phyloP scores from a whole-genome alignment of 306 rosid species.

The Psophocarpus tetragonolobus region DNA sequence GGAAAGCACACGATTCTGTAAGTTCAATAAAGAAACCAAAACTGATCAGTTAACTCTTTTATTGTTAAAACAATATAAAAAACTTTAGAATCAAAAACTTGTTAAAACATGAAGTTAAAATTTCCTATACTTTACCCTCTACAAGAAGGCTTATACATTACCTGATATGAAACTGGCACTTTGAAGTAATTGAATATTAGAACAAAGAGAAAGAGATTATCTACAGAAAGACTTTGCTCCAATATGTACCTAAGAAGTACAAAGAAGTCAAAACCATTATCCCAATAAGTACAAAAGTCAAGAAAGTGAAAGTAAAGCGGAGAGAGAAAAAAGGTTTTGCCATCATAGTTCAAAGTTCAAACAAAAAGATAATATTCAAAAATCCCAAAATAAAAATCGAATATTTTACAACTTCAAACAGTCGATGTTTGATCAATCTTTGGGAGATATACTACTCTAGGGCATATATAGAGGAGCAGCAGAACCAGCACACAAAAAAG shows the following conservation, averaged over 20 bases:
- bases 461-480: background rate
- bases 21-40: conserved; percentile 32
- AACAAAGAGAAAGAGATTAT: conserved; percentile 92
- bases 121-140: conserved; percentile 5
- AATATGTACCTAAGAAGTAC: conserved; percentile 64
- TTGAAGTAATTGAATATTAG: conserved; percentile 85
- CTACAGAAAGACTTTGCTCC: conserved; percentile 98
- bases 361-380: background rate
- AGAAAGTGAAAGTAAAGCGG: conserved; percentile 19
- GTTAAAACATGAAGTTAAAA: conserved; percentile 20
- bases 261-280: conserved; percentile 17
- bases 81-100: conserved; percentile 9
- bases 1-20: conserved; percentile 87
- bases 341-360: conserved; percentile 7
- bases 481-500: background rate
- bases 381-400: conserved; percentile 12
- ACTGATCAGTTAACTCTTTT: conserved; percentile 15
- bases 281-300: conserved; percentile 7
- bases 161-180: conserved; percentile 88
- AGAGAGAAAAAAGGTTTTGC: background rate
- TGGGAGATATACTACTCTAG: conserved; percentile 17
- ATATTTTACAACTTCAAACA: conserved; percentile 6
- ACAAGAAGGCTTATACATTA: conserved; percentile 37
- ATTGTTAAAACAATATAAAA: background rate
- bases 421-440: conserved; percentile 22